phyloP scores from a whole-genome alignment of 1,139 yeast genomes.

The Candida sanyaensis region DNA sequence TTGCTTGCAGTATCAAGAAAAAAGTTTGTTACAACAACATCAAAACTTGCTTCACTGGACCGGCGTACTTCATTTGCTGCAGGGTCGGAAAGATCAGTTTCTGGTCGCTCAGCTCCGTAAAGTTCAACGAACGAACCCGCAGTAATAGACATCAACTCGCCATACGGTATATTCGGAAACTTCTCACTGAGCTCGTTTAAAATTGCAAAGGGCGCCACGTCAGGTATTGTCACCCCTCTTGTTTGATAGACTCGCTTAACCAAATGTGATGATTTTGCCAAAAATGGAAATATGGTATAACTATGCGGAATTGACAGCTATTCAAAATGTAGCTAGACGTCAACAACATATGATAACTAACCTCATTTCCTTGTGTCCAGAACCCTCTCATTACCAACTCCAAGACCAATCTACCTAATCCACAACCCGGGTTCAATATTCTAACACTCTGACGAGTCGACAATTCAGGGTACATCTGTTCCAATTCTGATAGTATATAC shows the following conservation, averaged over 20 bases:
- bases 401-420: conserved; percentile 75
- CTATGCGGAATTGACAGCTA: conserved; percentile 40
- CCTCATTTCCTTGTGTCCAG: conserved; percentile 82
- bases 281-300: conserved; percentile 52
- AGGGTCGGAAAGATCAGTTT: conserved; percentile 19
- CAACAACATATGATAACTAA: conserved; percentile 78
- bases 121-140: conserved; percentile 81
- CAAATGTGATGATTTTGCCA: conserved; percentile 54
- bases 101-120: conserved; percentile 51
- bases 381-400: conserved; percentile 72
- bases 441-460: conserved; percentile 38
- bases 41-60: conserved; percentile 40
- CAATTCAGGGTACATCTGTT: conserved; percentile 41
- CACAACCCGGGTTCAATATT: conserved; percentile 80
- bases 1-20: conserved; percentile 82
- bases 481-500: conserved; percentile 48
- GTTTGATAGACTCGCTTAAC: conserved; percentile 45
- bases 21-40: conserved; percentile 68
- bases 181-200: conserved; percentile 25
- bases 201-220: conserved; percentile 43
- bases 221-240: conserved; percentile 56
- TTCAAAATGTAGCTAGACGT: conserved; percentile 68
- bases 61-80: conserved; percentile 44
- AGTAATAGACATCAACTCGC: conserved; percentile 68
- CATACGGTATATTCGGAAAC: conserved; percentile 45